phyloP scores from a whole-genome alignment of 164 flowering plant genomes.

The Tinospora cordifolia region DNA sequence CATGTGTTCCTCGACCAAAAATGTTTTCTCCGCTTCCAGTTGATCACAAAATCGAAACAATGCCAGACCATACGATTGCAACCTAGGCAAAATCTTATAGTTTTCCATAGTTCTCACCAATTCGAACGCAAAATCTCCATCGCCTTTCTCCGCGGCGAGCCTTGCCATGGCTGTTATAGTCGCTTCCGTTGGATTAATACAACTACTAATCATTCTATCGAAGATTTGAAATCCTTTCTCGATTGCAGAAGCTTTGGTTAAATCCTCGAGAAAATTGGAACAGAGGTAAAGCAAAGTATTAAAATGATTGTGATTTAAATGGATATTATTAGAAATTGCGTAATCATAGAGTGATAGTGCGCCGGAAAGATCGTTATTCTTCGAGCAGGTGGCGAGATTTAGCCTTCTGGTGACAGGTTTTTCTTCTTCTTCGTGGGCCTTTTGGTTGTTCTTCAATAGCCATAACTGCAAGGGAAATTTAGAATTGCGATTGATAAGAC shows the following conservation, averaged over 20 bases:
- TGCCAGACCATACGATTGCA: slow-evolving; percentile 64
- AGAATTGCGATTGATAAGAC: too few relatives aligned
- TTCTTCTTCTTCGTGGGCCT: slow-evolving; percentile 32
- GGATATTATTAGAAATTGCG: slow-evolving; percentile 33
- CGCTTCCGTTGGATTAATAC: slow-evolving; percentile 62
- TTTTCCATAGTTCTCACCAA: slow-evolving; percentile 42
- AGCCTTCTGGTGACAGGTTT: slow-evolving; percentile 33
- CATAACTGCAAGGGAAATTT: too few relatives aligned
- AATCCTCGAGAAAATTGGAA: slow-evolving; percentile 27
- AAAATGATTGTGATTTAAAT: slow-evolving; percentile 44
- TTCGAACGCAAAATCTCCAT: slow-evolving; percentile 57
- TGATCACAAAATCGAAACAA: slow-evolving; percentile 53
- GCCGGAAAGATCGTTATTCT: slow-evolving; percentile 45
- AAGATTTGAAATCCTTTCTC: slow-evolving; percentile 53
- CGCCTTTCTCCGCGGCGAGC: slow-evolving; percentile 66
- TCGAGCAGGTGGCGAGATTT: slow-evolving; percentile 55
- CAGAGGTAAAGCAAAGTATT: slow-evolving; percentile 70
- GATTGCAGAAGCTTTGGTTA: slow-evolving; percentile 27
- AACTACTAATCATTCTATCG: slow-evolving; percentile 34
- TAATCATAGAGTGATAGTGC: slow-evolving; percentile 62
- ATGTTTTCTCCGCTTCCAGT: slow-evolving; percentile 55
- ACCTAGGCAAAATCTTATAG: slow-evolving; percentile 31
- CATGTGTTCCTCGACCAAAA: slow-evolving; percentile 69
- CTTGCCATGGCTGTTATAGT: slow-evolving; percentile 62
- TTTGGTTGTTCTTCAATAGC: too few relatives aligned